These are phyloP conservation scores for Annulohypoxylon nitens DNA, from an alignment of 495 filamentous ascomycete species.

Conservation along the genomic window DNA sequence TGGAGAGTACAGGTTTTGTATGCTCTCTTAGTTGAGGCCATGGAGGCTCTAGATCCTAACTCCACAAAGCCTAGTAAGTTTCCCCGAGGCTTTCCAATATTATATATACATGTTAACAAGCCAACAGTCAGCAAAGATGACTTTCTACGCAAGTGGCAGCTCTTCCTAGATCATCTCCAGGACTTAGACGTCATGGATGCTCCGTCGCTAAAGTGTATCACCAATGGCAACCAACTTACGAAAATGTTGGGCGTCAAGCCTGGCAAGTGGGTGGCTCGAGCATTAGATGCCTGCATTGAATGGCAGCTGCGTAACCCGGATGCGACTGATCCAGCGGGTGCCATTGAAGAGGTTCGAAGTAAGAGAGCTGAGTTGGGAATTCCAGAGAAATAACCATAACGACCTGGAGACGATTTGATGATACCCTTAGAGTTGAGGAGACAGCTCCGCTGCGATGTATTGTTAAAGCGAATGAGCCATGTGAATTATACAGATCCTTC, in stretches of 20 bases:
- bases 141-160: conserved; percentile 65
- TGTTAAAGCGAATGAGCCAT: conserved; percentile 2
- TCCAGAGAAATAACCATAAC: conserved; percentile 32
- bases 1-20: conserved; percentile 84
- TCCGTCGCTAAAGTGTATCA: conserved; percentile 67
- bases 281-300: conserved; percentile 76
- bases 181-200: conserved; percentile 65
- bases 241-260: conserved; percentile 70
- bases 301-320: conserved; percentile 90
- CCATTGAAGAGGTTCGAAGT: conserved; percentile 72
- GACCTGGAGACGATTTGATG: conserved; percentile 5
- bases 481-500: background rate
- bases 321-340: conserved; percentile 68
- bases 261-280: conserved; percentile 83
- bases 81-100: background rate
- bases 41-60: conserved; percentile 51
- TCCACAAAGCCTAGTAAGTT: conserved; percentile 27
- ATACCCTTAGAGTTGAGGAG: conserved; percentile 34
- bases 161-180: conserved; percentile 68
- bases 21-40: conserved; percentile 75
- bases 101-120: conserved; percentile 20
- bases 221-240: conserved; percentile 75
- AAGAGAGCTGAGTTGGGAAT: conserved; percentile 70
- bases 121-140: conserved; percentile 45
- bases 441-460: conserved; percentile 18